Evolutionary conservation across 441 rosid species (phyloP).

Genomic region (Erodium texanum): DNA sequence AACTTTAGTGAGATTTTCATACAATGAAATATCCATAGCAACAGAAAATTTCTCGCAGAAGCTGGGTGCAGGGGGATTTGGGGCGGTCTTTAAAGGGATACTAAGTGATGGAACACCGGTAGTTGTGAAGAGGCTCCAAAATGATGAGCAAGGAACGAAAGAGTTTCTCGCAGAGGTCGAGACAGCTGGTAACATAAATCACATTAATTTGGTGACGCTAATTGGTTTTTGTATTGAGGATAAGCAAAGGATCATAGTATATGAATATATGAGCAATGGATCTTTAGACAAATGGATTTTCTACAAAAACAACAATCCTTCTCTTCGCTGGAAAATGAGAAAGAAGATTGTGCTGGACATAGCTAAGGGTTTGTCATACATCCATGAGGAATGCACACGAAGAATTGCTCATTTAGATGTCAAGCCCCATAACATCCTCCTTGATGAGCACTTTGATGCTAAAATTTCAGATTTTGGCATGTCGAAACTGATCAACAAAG

Average conservation of each 20-base stretch:
- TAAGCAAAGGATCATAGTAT: slow-evolving; percentile 14
- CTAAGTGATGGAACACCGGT: slow-evolving; percentile 7
- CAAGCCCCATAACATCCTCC: slow-evolving; percentile 25
- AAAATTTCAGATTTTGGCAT: slow-evolving; percentile 33
- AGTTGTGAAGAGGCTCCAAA: slow-evolving; percentile 14
- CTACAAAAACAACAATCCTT: neutral
- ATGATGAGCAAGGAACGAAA: slow-evolving; percentile 10
- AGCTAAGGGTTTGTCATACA: slow-evolving; percentile 23
- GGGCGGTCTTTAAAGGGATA: slow-evolving; percentile 11
- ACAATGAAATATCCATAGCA: neutral
- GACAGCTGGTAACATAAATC: slow-evolving; percentile 16
- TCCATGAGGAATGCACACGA: slow-evolving; percentile 25
- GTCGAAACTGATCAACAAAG: slow-evolving; percentile 20
- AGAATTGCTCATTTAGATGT: slow-evolving; percentile 22
- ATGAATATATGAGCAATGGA: slow-evolving; percentile 17
- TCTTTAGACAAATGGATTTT: slow-evolving; percentile 17
- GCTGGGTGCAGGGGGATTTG: slow-evolving; percentile 20
- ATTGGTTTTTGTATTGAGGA: slow-evolving; percentile 11
- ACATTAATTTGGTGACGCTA: slow-evolving; percentile 16
- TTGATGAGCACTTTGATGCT: slow-evolving; percentile 27
- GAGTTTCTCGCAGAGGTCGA: slow-evolving; percentile 13
- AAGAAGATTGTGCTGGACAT: slow-evolving; percentile 3
- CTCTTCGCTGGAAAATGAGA: slow-evolving; percentile 13
- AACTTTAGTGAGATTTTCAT: slow-evolving; percentile 2
- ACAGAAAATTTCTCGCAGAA: slow-evolving; percentile 12